These are phyloP conservation scores for Gryganskiella cystojenkinii DNA, from an alignment of 192 early-diverging fungal species.

Conservation along the genomic window DNA sequence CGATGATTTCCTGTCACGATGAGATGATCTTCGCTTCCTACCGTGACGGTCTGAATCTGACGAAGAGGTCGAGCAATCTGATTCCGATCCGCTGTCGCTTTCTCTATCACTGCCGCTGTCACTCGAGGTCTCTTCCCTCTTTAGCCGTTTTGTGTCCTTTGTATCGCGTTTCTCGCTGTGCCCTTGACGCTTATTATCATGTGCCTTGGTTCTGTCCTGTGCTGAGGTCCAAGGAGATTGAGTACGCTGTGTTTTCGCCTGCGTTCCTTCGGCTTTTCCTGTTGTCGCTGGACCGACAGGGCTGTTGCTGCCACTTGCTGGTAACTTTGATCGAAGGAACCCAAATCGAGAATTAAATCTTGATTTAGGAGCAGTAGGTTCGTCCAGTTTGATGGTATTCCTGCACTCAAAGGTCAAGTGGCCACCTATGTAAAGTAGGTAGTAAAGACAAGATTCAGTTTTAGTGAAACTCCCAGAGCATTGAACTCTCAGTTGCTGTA, in stretches of 20 bases:
- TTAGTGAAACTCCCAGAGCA: no score
- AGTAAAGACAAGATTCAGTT: no score
- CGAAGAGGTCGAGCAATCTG: slow-evolving; percentile 1
- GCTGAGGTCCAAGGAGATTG: background rate
- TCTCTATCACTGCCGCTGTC: background rate
- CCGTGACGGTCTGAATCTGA: slow-evolving; percentile 25
- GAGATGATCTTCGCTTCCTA: background rate
- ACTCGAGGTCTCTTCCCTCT: slow-evolving; percentile 1
- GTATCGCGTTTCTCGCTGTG: slow-evolving; percentile 6
- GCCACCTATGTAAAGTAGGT: slow-evolving; percentile 39
- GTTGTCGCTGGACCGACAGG: background rate
- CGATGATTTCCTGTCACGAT: slow-evolving; percentile 13
- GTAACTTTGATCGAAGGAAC: slow-evolving; percentile 24
- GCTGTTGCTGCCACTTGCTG: background rate
- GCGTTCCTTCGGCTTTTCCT: background rate
- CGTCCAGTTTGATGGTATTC: slow-evolving; percentile 40
- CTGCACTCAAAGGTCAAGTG: slow-evolving; percentile 49
- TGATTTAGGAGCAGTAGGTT: slow-evolving; percentile 22
- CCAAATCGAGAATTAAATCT: slow-evolving; percentile 31
- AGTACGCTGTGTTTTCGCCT: background rate
- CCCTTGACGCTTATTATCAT: background rate
- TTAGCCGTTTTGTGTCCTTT: slow-evolving; percentile 19
- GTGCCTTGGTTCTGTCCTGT: background rate
- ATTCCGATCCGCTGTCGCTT: slow-evolving; percentile 1
- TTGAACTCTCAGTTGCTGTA: background rate